Evolutionary conservation across 345 rosid genomes (phyloP).

Genomic region (Barbarea vulgaris): DNA sequence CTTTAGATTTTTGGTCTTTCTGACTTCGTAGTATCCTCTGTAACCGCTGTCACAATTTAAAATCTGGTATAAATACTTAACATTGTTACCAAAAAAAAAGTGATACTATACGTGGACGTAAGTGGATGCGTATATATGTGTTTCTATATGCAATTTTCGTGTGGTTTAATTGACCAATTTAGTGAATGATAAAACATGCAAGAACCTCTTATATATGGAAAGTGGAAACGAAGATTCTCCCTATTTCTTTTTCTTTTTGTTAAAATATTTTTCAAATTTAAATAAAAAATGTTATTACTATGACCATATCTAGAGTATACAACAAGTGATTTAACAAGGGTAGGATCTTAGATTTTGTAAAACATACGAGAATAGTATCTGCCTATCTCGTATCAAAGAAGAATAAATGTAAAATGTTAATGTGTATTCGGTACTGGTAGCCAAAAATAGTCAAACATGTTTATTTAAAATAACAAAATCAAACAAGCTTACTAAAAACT

Average conservation of each 20-base stretch:
- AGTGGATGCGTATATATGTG: neutral
- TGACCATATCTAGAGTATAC: neutral
- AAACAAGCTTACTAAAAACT: neutral
- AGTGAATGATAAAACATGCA: neutral
- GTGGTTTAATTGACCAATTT: neutral
- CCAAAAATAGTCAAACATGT: slow-evolving; percentile 2
- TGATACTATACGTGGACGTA: slow-evolving; percentile 2
- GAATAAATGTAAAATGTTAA: neutral
- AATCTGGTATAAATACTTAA: too few species aligned
- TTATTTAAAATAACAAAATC: neutral
- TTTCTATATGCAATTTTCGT: neutral
- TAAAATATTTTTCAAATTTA: neutral
- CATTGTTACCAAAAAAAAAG: too few species aligned
- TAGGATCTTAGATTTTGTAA: neutral
- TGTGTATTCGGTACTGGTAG: neutral
- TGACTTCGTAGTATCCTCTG: too few species aligned
- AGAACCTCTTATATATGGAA: neutral
- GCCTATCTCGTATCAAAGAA: neutral
- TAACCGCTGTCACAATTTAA: too few species aligned
- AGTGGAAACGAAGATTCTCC: slow-evolving; percentile 2
- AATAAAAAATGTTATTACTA: neutral
- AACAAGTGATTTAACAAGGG: neutral
- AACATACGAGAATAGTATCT: neutral
- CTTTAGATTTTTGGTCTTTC: too few species aligned
- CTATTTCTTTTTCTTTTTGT: neutral